A percentile compares a stretch with the other conserved stretches of the same genome.
These are phyloP conservation scores for Fonsecaea pugnacius DNA, from an alignment of 2,329 filamentous ascomycete genomes.

Conservation along the genomic window DNA sequence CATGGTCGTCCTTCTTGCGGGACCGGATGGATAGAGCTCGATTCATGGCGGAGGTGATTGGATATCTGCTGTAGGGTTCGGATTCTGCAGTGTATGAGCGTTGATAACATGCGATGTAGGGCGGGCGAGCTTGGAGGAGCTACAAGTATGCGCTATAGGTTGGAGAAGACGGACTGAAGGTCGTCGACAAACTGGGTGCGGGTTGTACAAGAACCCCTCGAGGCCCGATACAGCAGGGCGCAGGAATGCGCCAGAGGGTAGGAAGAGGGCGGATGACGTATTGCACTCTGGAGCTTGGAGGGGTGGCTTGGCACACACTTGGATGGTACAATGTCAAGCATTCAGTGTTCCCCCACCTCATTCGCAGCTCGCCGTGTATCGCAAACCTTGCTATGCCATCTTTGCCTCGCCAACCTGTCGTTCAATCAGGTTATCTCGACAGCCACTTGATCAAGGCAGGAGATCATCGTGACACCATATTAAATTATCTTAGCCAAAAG, in stretches of 20 bases:
- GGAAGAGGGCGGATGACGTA: slow-evolving; percentile 11
- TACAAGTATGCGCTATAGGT: slow-evolving; percentile 7
- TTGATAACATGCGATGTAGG: slow-evolving; percentile 2
- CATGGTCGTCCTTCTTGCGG: slow-evolving; percentile 40
- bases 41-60: slow-evolving; percentile 43
- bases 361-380: background rate
- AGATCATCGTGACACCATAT: background rate
- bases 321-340: background rate
- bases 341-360: background rate
- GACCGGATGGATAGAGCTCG: slow-evolving; percentile 49
- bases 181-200: slow-evolving; percentile 3
- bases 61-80: background rate
- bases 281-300: background rate
- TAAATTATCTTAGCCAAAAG: background rate
- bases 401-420: background rate
- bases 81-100: background rate
- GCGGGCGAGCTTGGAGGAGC: slow-evolving; percentile 11
- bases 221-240: slow-evolving; percentile 2
- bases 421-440: background rate
- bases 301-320: background rate
- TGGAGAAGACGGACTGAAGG: slow-evolving; percentile 3
- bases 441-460: background rate
- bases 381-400: background rate
- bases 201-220: slow-evolving; percentile 14
- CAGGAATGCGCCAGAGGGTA: slow-evolving; percentile 8